These are phyloP conservation scores for Rosa multiflora DNA, from an alignment of 306 rosid genomes.

Conservation along the genomic window DNA sequence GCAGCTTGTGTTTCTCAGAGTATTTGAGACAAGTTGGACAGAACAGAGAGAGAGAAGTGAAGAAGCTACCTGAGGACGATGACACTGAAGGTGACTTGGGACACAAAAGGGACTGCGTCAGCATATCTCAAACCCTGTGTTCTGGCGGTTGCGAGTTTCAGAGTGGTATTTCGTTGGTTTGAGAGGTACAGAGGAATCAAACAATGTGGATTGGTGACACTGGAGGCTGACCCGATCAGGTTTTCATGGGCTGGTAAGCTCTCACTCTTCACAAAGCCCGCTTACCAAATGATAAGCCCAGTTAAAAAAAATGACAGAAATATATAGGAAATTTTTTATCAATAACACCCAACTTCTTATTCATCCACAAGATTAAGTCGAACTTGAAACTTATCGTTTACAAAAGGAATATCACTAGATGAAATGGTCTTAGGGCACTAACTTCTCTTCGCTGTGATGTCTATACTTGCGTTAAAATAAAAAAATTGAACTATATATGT, in stretches of 20 bases:
- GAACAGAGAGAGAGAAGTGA: constrained; percentile 24
- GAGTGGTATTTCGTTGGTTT: background rate
- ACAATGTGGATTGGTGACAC: background rate
- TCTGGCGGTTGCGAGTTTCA: background rate
- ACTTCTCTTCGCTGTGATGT: too few relatives aligned
- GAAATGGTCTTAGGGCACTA: too few relatives aligned
- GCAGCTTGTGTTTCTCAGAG: constrained; percentile 11
- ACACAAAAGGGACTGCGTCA: constrained; percentile 28
- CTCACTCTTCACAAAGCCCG: background rate
- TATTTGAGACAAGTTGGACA: constrained; percentile 18
- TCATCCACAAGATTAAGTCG: too few relatives aligned
- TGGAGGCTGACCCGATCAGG: background rate
- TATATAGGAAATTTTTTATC: too few relatives aligned
- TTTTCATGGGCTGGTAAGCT: background rate
- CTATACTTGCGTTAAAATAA: too few relatives aligned
- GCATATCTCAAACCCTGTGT: background rate
- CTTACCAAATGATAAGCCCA: background rate
- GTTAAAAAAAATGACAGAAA: too few relatives aligned
- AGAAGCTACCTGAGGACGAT: constrained; percentile 19
- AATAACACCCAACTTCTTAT: too few relatives aligned
- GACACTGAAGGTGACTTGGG: constrained; percentile 26
- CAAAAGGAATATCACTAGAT: too few relatives aligned
- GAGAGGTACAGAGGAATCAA: background rate
- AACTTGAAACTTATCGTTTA: too few relatives aligned
- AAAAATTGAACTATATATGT: too few relatives aligned